Percentiles rank a stretch among this genome's conserved stretches.
These are phyloP conservation scores for Ceratocystis variospora DNA, from an alignment of 2,329 filamentous ascomycete species.

Conservation along the genomic window DNA sequence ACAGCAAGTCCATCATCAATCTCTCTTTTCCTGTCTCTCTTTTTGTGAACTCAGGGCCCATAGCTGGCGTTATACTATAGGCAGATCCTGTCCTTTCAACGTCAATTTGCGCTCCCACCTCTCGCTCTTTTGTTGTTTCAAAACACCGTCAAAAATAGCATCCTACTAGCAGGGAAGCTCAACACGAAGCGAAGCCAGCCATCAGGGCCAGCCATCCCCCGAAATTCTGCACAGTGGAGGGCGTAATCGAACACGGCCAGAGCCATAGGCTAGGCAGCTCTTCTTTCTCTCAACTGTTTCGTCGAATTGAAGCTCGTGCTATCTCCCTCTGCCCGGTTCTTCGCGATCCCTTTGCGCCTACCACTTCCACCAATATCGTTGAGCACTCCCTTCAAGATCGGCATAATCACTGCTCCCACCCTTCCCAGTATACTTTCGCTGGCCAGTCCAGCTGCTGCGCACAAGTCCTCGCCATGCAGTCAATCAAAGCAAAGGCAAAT, in stretches of 20 bases:
- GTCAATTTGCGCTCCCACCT: not conserved
- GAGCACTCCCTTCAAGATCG: not conserved
- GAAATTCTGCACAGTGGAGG: constrained; percentile 16
- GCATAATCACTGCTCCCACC: not conserved
- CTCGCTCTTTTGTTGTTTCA: constrained; percentile 3
- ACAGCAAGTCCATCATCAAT: not conserved
- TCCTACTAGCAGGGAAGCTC: not conserved
- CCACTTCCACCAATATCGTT: not conserved
- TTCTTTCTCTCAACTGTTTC: constrained; percentile 15
- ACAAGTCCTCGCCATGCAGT: constrained; percentile 30
- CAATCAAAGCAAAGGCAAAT: constrained; percentile 39
- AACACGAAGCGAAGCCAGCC: constrained; percentile 1
- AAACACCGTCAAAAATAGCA: constrained; percentile 5
- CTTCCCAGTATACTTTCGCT: not conserved
- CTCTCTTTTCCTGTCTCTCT: not conserved
- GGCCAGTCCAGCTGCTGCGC: constrained; percentile 2
- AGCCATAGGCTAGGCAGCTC: constrained; percentile 9
- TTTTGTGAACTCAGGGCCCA: not conserved
- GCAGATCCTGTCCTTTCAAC: not conserved
- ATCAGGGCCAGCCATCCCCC: not conserved
- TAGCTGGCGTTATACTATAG: too few species aligned
- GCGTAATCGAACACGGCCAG: constrained; percentile 11
- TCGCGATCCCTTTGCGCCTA: not conserved
- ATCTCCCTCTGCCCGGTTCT: constrained; percentile 9
- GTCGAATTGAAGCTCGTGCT: constrained; percentile 15